Conservation (phyloP, 352 stramenopile genomes). For the Pythium brassicae region DNA sequence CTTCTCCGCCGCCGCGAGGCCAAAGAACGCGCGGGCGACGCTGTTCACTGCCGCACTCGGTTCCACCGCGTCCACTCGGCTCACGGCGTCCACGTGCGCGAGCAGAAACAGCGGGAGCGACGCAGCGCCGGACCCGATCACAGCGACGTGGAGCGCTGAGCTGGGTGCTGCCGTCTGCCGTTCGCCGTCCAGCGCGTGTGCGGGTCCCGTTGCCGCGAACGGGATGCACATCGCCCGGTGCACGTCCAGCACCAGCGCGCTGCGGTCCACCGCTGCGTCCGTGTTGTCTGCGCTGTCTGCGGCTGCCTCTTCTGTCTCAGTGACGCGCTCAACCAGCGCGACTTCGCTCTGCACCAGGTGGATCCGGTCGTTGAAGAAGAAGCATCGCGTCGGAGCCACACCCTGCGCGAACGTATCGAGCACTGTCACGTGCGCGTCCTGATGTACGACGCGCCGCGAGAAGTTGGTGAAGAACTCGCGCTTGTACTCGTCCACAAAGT, state of each 20-base stretch:
- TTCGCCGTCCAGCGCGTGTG: neutral
- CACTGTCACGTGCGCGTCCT: constrained; percentile 51
- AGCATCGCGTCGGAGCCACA: constrained; percentile 36
- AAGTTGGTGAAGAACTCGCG: constrained; percentile 54
- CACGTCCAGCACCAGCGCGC: constrained; percentile 51
- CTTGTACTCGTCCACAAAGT: constrained; percentile 54
- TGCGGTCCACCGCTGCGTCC: constrained; percentile 29
- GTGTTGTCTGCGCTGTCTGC: neutral
- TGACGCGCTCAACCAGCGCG: too few species aligned
- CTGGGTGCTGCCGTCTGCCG: neutral
- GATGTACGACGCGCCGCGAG: constrained; percentile 41
- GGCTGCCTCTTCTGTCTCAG: too few species aligned
- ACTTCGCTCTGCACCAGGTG: constrained; percentile 78
- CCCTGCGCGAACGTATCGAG: constrained; percentile 51
- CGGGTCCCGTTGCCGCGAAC: constrained; percentile 20
- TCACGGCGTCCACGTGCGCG: constrained; percentile 25
- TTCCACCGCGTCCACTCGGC: constrained; percentile 52
- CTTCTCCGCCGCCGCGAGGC: constrained; percentile 22
- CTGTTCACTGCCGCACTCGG: constrained; percentile 39
- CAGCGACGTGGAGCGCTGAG: constrained; percentile 24
- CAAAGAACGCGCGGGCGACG: constrained; percentile 43
- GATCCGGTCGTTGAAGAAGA: constrained; percentile 70
- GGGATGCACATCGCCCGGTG: constrained; percentile 56
- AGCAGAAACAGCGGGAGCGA: constrained; percentile 55
- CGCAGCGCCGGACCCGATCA: constrained; percentile 57